Conservation (phyloP, 1,139 yeast species). For the Zygosaccharomyces sapae region DNA sequence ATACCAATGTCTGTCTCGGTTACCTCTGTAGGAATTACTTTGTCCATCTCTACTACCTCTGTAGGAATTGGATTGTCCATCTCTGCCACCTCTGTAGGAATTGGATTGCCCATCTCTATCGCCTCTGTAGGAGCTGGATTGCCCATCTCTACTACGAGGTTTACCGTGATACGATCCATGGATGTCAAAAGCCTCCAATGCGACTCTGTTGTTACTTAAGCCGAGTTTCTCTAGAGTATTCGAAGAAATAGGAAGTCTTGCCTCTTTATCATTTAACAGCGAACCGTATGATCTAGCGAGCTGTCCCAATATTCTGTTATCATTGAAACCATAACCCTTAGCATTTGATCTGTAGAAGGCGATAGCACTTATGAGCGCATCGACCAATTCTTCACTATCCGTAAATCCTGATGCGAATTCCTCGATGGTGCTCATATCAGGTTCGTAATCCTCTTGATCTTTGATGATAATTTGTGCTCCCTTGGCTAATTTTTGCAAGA, state of each 20-base stretch:
- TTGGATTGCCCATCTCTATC: not conserved
- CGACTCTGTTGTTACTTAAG: slow-evolving; percentile 19
- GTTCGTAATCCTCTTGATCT: slow-evolving; percentile 37
- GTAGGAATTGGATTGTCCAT: no score
- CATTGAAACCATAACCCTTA: slow-evolving; percentile 24
- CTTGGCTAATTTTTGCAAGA: slow-evolving; percentile 42
- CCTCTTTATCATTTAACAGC: slow-evolving; percentile 24
- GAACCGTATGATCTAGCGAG: slow-evolving; percentile 29
- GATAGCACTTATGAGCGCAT: slow-evolving; percentile 25
- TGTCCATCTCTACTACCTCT: no score
- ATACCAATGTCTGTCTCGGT: slow-evolving; percentile 1
- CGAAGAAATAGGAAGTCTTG: slow-evolving; percentile 21
- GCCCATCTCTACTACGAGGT: not conserved
- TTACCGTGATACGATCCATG: slow-evolving; percentile 4
- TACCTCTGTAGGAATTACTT: not conserved
- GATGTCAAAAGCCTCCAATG: slow-evolving; percentile 20
- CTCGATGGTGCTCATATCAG: slow-evolving; percentile 25
- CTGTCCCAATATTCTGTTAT: slow-evolving; percentile 20
- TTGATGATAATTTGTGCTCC: slow-evolving; percentile 50
- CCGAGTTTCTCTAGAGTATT: slow-evolving; percentile 22
- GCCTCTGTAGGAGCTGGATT: not conserved
- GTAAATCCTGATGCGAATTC: slow-evolving; percentile 32
- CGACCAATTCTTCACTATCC: slow-evolving; percentile 25
- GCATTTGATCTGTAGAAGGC: slow-evolving; percentile 30
- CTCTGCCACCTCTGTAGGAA: no score